A percentile compares a stretch with the other conserved stretches of the same genome.
These are phyloP conservation scores for Pilatotrama ljubarskyi DNA, from an alignment of 768 basidiomycete genomes.

Conservation along the genomic window DNA sequence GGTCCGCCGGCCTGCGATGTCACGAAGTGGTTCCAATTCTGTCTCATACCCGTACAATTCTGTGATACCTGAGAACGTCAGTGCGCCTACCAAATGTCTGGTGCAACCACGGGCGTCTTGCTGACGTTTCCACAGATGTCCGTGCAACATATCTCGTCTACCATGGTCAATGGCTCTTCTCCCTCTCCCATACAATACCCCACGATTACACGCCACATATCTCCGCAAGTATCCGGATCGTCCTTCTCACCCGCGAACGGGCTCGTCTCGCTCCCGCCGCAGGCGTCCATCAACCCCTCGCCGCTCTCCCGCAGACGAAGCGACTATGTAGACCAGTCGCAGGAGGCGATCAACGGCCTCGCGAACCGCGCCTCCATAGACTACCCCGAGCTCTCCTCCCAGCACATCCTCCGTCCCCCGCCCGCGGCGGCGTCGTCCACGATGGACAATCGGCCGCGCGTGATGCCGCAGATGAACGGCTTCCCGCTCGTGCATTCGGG, in stretches of 20 bases:
- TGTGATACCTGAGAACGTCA: conserved; percentile 53
- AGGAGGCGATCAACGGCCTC: conserved; percentile 56
- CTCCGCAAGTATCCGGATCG: conserved; percentile 41
- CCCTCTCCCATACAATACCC: conserved; percentile 55
- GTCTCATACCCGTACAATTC: conserved; percentile 40
- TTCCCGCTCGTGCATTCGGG: conserved; percentile 32
- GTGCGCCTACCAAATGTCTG: conserved; percentile 15
- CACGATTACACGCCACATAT: conserved; percentile 41
- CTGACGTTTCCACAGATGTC: conserved; percentile 32
- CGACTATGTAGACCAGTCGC: conserved; percentile 80
- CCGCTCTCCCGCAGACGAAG: conserved; percentile 69
- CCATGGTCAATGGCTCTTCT: conserved; percentile 40
- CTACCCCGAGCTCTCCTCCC: conserved; percentile 74
- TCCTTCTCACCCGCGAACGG: conserved; percentile 45
- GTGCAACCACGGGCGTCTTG: not conserved
- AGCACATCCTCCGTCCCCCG: conserved; percentile 70
- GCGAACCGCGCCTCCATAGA: conserved; percentile 61
- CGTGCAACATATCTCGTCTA: conserved; percentile 37
- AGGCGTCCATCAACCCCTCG: conserved; percentile 81
- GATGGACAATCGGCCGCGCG: conserved; percentile 66
- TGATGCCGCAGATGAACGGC: conserved; percentile 40
- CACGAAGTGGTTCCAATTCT: conserved; percentile 44
- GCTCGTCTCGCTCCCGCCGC: conserved; percentile 66
- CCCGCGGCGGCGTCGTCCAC: conserved; percentile 71
- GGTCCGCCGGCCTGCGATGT: conserved; percentile 43